Evolutionary conservation across 495 filamentous ascomycete genomes (phyloP).

Genomic region (Xanthoparmelia taractica): DNA sequence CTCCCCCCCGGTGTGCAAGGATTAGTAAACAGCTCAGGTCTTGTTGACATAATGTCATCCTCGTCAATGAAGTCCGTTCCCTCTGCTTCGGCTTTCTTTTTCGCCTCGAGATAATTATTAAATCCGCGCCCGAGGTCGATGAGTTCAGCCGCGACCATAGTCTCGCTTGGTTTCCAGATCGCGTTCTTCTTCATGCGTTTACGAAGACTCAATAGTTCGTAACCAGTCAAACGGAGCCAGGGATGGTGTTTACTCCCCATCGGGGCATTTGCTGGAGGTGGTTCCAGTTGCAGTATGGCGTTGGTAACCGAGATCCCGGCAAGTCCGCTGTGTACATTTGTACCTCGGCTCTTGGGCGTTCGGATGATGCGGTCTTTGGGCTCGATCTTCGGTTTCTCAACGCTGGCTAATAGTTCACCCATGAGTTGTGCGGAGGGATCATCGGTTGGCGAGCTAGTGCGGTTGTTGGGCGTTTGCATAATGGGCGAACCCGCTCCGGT

Average conservation of each 20-base stretch:
- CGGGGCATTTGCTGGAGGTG: constrained; percentile 2
- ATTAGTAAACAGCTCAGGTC: constrained; percentile 5
- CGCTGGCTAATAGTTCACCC: neutral
- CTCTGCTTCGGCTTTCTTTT: constrained; percentile 7
- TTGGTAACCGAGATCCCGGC: constrained; percentile 13
- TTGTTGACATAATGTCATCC: neutral
- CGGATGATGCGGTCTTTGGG: neutral
- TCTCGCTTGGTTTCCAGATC: constrained; percentile 14
- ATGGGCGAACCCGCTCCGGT: neutral
- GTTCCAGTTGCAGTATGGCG: constrained; percentile 6
- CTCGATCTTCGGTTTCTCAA: constrained; percentile 1
- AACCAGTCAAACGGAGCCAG: constrained; percentile 9
- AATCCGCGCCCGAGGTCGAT: constrained; percentile 9
- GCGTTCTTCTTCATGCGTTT: constrained; percentile 19
- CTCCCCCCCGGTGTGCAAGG: constrained; percentile 4
- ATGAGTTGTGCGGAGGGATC: constrained; percentile 1
- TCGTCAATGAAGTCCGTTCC: constrained; percentile 1
- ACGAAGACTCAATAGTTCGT: constrained; percentile 12
- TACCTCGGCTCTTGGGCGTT: constrained; percentile 6
- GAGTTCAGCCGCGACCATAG: constrained; percentile 13
- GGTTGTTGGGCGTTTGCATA: neutral
- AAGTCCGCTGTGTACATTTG: constrained; percentile 13
- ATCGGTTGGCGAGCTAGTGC: neutral
- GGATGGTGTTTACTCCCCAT: constrained; percentile 7
- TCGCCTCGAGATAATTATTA: constrained; percentile 8